A percentile compares a stretch with the other conserved stretches of the same genome.
phyloP scores from a whole-genome alignment of 441 rosid species.

The Euphorbia corollata region DNA sequence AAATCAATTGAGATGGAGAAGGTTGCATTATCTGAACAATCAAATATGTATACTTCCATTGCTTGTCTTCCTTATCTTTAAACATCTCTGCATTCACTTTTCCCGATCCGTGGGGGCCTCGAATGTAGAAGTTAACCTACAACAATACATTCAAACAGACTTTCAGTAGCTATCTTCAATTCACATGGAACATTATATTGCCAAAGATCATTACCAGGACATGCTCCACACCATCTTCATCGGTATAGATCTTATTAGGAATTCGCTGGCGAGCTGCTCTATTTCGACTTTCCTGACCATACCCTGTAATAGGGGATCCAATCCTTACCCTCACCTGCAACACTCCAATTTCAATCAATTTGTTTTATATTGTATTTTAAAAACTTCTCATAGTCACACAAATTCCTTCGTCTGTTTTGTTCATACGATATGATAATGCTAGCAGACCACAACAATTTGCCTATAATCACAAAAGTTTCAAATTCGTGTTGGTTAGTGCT shows the following conservation, averaged over 20 bases:
- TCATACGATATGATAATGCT: neutral
- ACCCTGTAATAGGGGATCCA: constrained; percentile 92
- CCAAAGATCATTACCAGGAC: constrained; percentile 52
- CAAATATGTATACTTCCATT: constrained; percentile 84
- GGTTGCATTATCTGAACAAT: constrained; percentile 74
- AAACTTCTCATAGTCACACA: neutral
- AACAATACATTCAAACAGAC: constrained; percentile 8
- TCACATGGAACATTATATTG: neutral
- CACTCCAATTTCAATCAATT: constrained; percentile 13
- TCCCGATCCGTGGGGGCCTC: constrained; percentile 94
- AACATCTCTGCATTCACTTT: constrained; percentile 87
- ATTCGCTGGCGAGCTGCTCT: constrained; percentile 95
- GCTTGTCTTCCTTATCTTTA: constrained; percentile 70
- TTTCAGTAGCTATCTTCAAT: neutral
- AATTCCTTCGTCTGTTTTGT: neutral
- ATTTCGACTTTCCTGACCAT: constrained; percentile 93
- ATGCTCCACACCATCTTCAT: constrained; percentile 88
- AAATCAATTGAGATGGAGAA: constrained; percentile 55
- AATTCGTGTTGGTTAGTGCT: neutral
- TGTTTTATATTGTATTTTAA: constrained; percentile 1
- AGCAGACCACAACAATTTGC: too few relatives aligned
- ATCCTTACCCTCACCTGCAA: constrained; percentile 85
- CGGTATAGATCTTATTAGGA: constrained; percentile 66
- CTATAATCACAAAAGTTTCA: too few relatives aligned
- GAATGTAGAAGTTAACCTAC: constrained; percentile 73